A percentile compares a stretch with the other conserved stretches of the same genome.
Conservation (phyloP, 768 basidiomycete genomes). For the Leucosporidium scottii region DNA sequence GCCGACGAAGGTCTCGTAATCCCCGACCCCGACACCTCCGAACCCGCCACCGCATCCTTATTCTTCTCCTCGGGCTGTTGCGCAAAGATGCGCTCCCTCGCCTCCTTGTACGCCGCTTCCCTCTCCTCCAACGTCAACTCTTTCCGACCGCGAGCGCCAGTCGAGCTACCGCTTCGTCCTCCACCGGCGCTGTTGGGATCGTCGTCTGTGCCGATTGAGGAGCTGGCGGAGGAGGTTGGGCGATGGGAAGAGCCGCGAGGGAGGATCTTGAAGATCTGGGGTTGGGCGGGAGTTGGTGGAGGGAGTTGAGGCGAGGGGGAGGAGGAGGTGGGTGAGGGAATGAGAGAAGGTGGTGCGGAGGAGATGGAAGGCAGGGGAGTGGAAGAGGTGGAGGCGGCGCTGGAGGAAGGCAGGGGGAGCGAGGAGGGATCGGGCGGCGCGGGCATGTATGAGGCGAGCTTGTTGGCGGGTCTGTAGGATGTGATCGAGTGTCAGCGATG, state of each 20-base stretch:
- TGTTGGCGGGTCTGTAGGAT: constrained; percentile 7
- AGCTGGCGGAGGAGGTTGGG: constrained; percentile 13
- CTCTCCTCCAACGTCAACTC: constrained; percentile 35
- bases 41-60: background rate
- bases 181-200: constrained; percentile 1
- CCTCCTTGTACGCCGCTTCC: constrained; percentile 37
- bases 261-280: constrained; percentile 26
- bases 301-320: background rate
- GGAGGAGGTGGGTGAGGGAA: background rate
- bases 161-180: background rate
- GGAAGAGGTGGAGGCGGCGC: background rate
- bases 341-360: background rate
- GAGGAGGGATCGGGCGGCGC: background rate
- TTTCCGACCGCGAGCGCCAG: constrained; percentile 1
- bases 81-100: constrained; percentile 36
- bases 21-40: constrained; percentile 4
- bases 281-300: background rate
- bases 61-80: constrained; percentile 6
- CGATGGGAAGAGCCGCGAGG: constrained; percentile 11
- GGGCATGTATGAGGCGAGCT: constrained; percentile 11
- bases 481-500: background rate
- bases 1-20: constrained; percentile 27
- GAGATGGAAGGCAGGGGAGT: background rate
- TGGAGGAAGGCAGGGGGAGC: background rate
- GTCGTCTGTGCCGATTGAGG: constrained; percentile 21